Percentiles rank a stretch among this genome's conserved stretches.
Evolutionary conservation across 2,329 filamentous ascomycete species (phyloP).

Genomic region (Aspergillus texensis): DNA sequence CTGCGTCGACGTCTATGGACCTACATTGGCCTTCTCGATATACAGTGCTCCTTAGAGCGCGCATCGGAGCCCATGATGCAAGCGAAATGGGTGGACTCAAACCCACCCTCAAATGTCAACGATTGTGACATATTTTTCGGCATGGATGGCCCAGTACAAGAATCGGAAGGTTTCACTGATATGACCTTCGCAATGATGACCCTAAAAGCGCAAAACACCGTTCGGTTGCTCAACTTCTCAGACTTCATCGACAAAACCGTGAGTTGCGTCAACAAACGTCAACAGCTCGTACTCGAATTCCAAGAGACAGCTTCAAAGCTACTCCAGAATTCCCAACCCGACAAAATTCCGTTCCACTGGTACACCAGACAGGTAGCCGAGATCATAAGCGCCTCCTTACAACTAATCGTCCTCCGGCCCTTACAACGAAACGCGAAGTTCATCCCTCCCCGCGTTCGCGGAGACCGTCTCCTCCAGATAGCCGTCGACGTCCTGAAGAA

Average conservation of each 20-base stretch:
- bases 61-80: constrained; percentile 40
- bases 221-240: constrained; percentile 28
- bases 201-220: constrained; percentile 25
- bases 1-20: constrained; percentile 37
- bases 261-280: constrained; percentile 27
- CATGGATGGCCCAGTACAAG: constrained; percentile 22
- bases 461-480: constrained; percentile 27
- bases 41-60: constrained; percentile 32
- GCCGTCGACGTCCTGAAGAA: constrained; percentile 28
- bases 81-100: constrained; percentile 30
- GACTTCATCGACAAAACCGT: constrained; percentile 26
- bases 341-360: constrained; percentile 28
- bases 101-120: constrained; percentile 31
- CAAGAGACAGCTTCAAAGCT: constrained; percentile 24
- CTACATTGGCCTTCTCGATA: constrained; percentile 32
- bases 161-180: constrained; percentile 31
- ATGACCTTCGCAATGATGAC: constrained; percentile 30
- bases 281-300: constrained; percentile 30
- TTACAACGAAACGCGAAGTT: constrained; percentile 27
- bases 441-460: constrained; percentile 27
- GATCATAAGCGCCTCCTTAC: constrained; percentile 29
- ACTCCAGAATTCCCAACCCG: constrained; percentile 24
- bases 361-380: constrained; percentile 26
- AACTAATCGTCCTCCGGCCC: constrained; percentile 32
- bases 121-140: constrained; percentile 31